Base-by-base conservation (phyloP, 2,329 filamentous ascomycete genomes). In the Eutypella sp. region DNA sequence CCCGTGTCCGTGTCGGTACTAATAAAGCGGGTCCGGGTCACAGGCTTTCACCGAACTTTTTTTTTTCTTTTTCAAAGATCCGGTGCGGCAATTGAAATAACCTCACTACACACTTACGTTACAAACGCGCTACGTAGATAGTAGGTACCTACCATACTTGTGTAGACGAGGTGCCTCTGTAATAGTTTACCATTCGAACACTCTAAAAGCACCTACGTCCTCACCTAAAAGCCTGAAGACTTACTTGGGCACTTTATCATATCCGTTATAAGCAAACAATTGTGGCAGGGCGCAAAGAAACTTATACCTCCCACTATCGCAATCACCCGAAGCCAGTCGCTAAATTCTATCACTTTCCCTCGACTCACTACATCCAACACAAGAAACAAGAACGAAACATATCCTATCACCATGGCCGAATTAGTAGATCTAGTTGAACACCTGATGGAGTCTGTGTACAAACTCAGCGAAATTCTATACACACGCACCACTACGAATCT, bases 401-500 rank as follows among this genome's bases (percentile, higher is more conserved):
- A 34, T 29, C 43, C 40, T 34, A 29, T 19, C 51, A 49, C 25
- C 41, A 65, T 65, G 62, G 53, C 59, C 29, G 62, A 65, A 56
- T 54, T 65, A 27, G 25, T 53, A 29, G 61, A 55, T n/a, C 52
- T 65, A 34, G 33, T 64, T 41, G 33, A 47, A 44, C 62, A 63
- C 44, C 46, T 65, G 38, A 54, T 56, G 41, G 60, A 64, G 27
- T 57, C 58, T 20, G 20, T 59, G 20, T 52, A 48, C 33, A 48
- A 62, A 44, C 52, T 65, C n/a, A 49, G 52, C 51, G 50, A 45
- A 18, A 48, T 65, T 22, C 42, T 65, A 20, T 49, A 48, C 31
- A 54, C 64, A 41, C 68, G 70, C 56, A 57, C 73, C 50, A 53
- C 62, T 45, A 74, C 66, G 64, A 83, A 83, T 60, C 44, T 81